Percentiles rank a stretch among this genome's conserved stretches.
phyloP scores from a whole-genome alignment of 1,139 yeast genomes.

The Sporopachydermia cereana region DNA sequence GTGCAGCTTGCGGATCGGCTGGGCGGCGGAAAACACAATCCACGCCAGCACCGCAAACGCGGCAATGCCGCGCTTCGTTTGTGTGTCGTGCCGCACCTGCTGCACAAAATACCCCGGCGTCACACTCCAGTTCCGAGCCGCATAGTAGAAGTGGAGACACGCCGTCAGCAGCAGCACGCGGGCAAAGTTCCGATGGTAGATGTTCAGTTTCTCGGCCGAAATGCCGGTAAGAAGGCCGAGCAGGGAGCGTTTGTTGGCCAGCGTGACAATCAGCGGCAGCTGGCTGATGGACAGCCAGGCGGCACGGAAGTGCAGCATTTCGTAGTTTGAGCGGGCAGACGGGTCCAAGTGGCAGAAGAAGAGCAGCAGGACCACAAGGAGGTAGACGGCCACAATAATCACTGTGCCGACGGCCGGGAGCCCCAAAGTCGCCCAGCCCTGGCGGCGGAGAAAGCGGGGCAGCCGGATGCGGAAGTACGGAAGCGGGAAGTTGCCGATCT shows the following conservation, averaged over 20 bases:
- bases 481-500: conserved; percentile 9
- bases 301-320: conserved; percentile 13
- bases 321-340: conserved; percentile 10
- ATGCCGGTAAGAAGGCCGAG: conserved; percentile 13
- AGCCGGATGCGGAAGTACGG: conserved; percentile 1
- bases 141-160: conserved; percentile 15
- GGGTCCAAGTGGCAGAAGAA: conserved; percentile 10
- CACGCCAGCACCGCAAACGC: conserved; percentile 14
- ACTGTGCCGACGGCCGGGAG: background rate
- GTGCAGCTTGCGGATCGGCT: conserved; percentile 11
- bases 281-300: conserved; percentile 16
- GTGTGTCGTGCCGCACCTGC: conserved; percentile 10
- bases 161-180: conserved; percentile 14
- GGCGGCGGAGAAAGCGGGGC: conserved; percentile 10
- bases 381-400: conserved; percentile 8
- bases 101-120: conserved; percentile 4
- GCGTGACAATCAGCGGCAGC: conserved; percentile 14
- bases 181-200: conserved; percentile 16
- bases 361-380: conserved; percentile 11
- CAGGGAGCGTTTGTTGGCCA: conserved; percentile 12
- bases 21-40: conserved; percentile 11
- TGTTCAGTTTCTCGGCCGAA: conserved; percentile 12
- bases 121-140: conserved; percentile 11
- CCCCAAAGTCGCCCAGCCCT: background rate
- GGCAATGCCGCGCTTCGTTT: conserved; percentile 14